A percentile compares a stretch with the other conserved stretches of the same genome.
phyloP scores from a whole-genome alignment of 192 early-diverging fungal species.

The Rhizophagus clarus region DNA sequence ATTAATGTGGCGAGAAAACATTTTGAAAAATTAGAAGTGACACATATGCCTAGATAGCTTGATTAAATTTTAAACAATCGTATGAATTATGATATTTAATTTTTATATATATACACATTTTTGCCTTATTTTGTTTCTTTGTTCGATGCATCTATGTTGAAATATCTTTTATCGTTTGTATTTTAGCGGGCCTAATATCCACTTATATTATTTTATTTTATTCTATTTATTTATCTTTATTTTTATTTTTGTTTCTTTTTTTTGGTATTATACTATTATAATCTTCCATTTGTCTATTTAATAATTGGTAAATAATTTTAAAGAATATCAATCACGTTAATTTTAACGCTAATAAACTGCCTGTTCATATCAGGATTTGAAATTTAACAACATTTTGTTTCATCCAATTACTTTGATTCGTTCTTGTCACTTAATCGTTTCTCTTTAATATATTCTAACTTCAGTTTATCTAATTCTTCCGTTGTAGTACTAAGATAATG shows the following conservation, averaged over 20 bases:
- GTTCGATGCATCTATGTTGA: background rate
- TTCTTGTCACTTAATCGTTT: background rate
- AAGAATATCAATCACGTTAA: too few relatives aligned
- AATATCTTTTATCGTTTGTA: background rate
- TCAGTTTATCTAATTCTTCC: constrained; percentile 16
- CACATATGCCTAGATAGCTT: constrained; percentile 33
- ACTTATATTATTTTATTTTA: too few relatives aligned
- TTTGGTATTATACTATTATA: too few relatives aligned
- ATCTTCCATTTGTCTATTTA: too few relatives aligned
- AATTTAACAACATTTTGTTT: too few relatives aligned
- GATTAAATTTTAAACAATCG: background rate
- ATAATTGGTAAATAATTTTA: too few relatives aligned
- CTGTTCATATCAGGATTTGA: too few relatives aligned
- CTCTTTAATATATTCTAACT: background rate
- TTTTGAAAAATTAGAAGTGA: constrained; percentile 79
- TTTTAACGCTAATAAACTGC: too few relatives aligned
- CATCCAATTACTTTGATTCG: background rate
- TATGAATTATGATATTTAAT: background rate
- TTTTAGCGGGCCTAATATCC: background rate
- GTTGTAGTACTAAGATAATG: background rate
- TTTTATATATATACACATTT: too few relatives aligned
- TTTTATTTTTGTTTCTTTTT: too few relatives aligned
- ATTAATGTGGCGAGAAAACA: constrained; percentile 78
- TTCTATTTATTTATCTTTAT: too few relatives aligned
- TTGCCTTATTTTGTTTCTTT: too few relatives aligned